These are phyloP conservation scores for Coemansia aciculifera DNA, from an alignment of 192 early-diverging fungal species.

Conservation along the genomic window DNA sequence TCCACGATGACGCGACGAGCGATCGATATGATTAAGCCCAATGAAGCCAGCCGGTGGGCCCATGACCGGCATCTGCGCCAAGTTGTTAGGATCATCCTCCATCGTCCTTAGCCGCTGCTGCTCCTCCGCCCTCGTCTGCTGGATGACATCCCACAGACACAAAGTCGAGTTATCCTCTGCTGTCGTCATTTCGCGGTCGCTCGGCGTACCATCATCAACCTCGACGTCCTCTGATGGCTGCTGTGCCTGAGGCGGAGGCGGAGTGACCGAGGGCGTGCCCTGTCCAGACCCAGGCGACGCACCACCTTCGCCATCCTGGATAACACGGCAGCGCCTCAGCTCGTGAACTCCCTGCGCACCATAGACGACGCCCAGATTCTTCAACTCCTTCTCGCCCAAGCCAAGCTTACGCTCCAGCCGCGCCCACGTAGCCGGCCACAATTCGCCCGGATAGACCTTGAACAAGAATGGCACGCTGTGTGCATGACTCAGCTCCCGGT, in stretches of 20 bases:
- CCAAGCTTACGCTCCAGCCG: constrained; percentile 72
- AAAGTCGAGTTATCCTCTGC: neutral
- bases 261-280: constrained; percentile 13
- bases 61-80: neutral
- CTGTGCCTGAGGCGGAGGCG: constrained; percentile 8
- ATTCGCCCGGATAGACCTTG: constrained; percentile 64
- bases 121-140: constrained; percentile 10
- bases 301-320: constrained; percentile 23
- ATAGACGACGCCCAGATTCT: constrained; percentile 38
- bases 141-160: constrained; percentile 40
- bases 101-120: constrained; percentile 5
- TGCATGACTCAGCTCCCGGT: constrained; percentile 62
- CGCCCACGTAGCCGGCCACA: constrained; percentile 67
- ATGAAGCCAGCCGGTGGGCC: constrained; percentile 21
- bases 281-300: constrained; percentile 20
- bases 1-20: constrained; percentile 33
- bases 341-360: constrained; percentile 17
- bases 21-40: constrained; percentile 38
- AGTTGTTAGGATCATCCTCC: constrained; percentile 1
- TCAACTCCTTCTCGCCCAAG: constrained; percentile 82
- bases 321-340: constrained; percentile 20
- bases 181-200: constrained; percentile 1
- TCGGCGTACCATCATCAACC: neutral
- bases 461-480: constrained; percentile 89
- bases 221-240: neutral